Evolutionary conservation across 176 grass and related monocot genomes (phyloP).

Genomic region (Coix lacrymajobi): DNA sequence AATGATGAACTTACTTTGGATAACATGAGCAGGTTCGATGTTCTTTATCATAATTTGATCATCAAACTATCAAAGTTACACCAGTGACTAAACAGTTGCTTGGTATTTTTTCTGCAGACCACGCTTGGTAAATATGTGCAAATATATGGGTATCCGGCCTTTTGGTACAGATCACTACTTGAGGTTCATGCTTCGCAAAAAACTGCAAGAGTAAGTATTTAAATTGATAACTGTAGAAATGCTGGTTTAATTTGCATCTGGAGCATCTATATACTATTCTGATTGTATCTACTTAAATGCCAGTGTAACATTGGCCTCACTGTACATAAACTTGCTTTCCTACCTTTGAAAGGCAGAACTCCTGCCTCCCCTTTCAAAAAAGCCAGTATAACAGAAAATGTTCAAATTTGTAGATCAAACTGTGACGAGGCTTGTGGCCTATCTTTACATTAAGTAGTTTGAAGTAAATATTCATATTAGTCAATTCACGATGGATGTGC

Average conservation of each 20-base stretch:
- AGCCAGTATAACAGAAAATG: background rate
- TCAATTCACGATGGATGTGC: background rate
- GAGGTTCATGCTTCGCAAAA: conserved; percentile 97
- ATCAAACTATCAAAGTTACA: conserved; percentile 8
- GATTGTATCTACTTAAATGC: background rate
- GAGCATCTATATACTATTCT: background rate
- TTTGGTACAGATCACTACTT: conserved; percentile 98
- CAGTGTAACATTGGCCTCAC: background rate
- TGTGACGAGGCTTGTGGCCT: background rate
- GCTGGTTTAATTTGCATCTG: conserved; percentile 17
- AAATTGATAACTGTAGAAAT: background rate
- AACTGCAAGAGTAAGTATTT: conserved; percentile 75
- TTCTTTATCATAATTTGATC: conserved; percentile 21
- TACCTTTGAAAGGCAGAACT: background rate
- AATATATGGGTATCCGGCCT: conserved; percentile 96
- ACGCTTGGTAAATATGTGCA: conserved; percentile 99
- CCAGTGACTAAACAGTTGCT: background rate
- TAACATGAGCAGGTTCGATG: conserved; percentile 89
- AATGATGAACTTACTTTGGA: conserved; percentile 99
- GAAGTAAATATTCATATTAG: background rate
- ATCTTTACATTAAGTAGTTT: conserved; percentile 3
- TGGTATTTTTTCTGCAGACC: conserved; percentile 42
- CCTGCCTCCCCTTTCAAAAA: background rate
- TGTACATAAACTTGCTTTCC: background rate
- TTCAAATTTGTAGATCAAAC: background rate